Evolutionary conservation across 371 early-diverging fungal genomes (phyloP).

Genomic region (Blyttiomyces sp.): DNA sequence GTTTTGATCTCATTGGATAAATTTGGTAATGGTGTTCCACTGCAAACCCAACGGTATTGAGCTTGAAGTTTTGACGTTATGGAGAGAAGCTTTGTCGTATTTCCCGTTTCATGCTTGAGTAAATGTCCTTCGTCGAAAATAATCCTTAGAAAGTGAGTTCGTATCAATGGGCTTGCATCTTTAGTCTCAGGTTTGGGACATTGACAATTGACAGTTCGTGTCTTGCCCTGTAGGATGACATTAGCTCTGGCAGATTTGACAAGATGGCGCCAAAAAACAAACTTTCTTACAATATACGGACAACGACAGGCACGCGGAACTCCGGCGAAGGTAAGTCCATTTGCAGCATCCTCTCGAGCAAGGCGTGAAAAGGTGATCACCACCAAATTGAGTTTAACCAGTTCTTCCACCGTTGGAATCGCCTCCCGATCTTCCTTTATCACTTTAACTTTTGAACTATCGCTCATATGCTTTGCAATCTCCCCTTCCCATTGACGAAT

Average conservation of each 20-base stretch:
- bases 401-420: slow-evolving; percentile 48
- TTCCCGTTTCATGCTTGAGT: slow-evolving; percentile 43
- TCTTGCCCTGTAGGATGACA: background rate
- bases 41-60: slow-evolving; percentile 73
- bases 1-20: slow-evolving; percentile 2
- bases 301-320: slow-evolving; percentile 37
- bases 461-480: slow-evolving; percentile 54
- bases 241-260: slow-evolving; percentile 5
- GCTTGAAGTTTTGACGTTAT: slow-evolving; percentile 56
- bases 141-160: slow-evolving; percentile 67
- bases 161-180: slow-evolving; percentile 1
- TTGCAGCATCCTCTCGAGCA: slow-evolving; percentile 53
- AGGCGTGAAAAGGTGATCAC: slow-evolving; percentile 63
- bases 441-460: background rate
- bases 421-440: background rate
- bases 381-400: slow-evolving; percentile 60
- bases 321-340: slow-evolving; percentile 38
- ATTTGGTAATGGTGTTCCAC: slow-evolving; percentile 44
- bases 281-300: slow-evolving; percentile 43
- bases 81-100: slow-evolving; percentile 38
- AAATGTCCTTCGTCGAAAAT: slow-evolving; percentile 75
- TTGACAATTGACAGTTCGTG: slow-evolving; percentile 17
- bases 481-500: slow-evolving; percentile 71
- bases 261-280: too few relatives aligned
- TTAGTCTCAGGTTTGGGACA: background rate